A percentile compares a stretch with the other conserved stretches of the same genome.
phyloP scores from a whole-genome alignment of 148 eudicot species.

The Nyssa sinensis region DNA sequence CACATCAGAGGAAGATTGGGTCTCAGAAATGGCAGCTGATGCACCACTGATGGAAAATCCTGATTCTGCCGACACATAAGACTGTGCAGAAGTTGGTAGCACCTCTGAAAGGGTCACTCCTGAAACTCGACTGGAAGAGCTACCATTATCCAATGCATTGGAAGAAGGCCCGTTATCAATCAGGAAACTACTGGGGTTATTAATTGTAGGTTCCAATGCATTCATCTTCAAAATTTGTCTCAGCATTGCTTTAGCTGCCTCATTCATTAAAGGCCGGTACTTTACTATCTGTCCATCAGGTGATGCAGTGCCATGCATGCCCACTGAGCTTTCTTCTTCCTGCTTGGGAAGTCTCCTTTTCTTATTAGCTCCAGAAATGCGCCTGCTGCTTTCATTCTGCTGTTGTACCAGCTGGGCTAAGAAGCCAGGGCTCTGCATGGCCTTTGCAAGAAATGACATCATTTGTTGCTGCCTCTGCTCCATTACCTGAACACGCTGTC shows the following conservation, averaged over 20 bases:
- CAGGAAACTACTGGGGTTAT: slow-evolving; percentile 43
- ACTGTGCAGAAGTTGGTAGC: slow-evolving; percentile 35
- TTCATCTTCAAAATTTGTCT: slow-evolving; percentile 55
- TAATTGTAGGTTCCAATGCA: slow-evolving; percentile 45
- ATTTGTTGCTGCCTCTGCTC: slow-evolving; percentile 70
- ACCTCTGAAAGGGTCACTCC: slow-evolving; percentile 61
- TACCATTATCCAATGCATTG: slow-evolving; percentile 29
- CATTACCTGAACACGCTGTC: slow-evolving; percentile 77
- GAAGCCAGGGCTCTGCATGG: slow-evolving; percentile 77
- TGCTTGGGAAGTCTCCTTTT: slow-evolving; percentile 73
- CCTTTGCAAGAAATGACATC: slow-evolving; percentile 90
- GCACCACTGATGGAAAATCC: slow-evolving; percentile 21
- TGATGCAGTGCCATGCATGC: slow-evolving; percentile 26
- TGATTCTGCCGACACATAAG: slow-evolving; percentile 30
- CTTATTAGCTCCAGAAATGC: slow-evolving; percentile 51
- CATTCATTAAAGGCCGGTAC: slow-evolving; percentile 76
- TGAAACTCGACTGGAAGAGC: slow-evolving; percentile 35
- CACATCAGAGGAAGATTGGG: slow-evolving; percentile 16
- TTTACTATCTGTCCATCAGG: slow-evolving; percentile 61
- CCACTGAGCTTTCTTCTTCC: slow-evolving; percentile 48
- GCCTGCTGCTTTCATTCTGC: slow-evolving; percentile 52
- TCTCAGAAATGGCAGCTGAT: slow-evolving; percentile 27
- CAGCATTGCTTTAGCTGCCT: slow-evolving; percentile 76
- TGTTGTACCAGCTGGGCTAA: slow-evolving; percentile 67
- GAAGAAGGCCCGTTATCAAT: slow-evolving; percentile 36